A percentile compares a stretch with the other conserved stretches of the same genome.
phyloP scores from a whole-genome alignment of 345 rosid species.

The Mercurialis annua region DNA sequence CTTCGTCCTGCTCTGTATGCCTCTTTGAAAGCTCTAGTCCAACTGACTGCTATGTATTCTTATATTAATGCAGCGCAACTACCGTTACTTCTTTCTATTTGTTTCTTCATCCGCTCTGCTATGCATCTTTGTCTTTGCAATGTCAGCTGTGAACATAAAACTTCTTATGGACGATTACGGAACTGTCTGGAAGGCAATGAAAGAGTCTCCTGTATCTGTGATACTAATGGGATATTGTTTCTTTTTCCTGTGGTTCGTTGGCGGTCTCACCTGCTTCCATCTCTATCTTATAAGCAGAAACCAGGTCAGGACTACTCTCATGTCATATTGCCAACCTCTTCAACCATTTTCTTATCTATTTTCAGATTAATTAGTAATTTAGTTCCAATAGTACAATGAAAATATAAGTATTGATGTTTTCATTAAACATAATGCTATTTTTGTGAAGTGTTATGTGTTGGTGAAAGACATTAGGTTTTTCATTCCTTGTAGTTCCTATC shows the following conservation, averaged over 20 bases:
- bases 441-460: no score
- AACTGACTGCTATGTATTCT: neutral
- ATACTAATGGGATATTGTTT: slow-evolving; percentile 47
- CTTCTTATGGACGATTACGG: slow-evolving; percentile 36
- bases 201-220: slow-evolving; percentile 44
- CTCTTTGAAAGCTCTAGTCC: neutral
- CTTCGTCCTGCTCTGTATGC: neutral
- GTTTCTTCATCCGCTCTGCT: slow-evolving; percentile 50
- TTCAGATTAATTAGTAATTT: neutral
- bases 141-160: slow-evolving; percentile 49
- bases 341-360: neutral
- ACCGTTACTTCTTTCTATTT: slow-evolving; percentile 53
- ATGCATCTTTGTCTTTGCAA: slow-evolving; percentile 45
- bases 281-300: slow-evolving; percentile 51
- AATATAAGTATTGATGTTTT: neutral
- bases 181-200: slow-evolving; percentile 47
- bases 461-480: no score
- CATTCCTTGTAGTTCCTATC: no score
- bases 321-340: neutral
- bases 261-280: slow-evolving; percentile 58
- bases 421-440: neutral
- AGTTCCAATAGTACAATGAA: neutral
- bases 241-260: slow-evolving; percentile 55
- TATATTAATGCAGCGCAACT: slow-evolving; percentile 47
- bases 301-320: slow-evolving; percentile 32